These are phyloP conservation scores for Epichloe gansuensis DNA, from an alignment of 2,329 filamentous ascomycete genomes.

Conservation along the genomic window DNA sequence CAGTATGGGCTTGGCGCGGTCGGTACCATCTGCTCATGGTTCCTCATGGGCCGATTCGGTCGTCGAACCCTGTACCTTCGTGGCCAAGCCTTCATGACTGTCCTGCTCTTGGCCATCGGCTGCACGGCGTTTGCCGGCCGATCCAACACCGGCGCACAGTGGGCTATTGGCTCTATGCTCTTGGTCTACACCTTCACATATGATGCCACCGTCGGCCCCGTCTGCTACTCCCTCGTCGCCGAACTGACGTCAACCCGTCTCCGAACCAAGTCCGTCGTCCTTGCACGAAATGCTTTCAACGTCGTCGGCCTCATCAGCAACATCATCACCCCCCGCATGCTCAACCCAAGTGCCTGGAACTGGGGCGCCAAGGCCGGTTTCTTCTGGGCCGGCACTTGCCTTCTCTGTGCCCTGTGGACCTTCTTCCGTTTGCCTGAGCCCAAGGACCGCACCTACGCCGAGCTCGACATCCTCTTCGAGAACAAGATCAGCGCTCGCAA, in stretches of 20 bases:
- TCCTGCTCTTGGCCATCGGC: slow-evolving; percentile 29
- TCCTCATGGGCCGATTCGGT: slow-evolving; percentile 29
- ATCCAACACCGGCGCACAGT: slow-evolving; percentile 32
- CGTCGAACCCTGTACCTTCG: slow-evolving; percentile 31
- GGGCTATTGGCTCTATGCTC: slow-evolving; percentile 33
- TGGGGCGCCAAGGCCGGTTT: slow-evolving; percentile 35
- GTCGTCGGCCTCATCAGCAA: slow-evolving; percentile 33
- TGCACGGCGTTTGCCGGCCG: slow-evolving; percentile 41
- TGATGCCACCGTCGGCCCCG: slow-evolving; percentile 29
- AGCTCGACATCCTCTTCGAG: slow-evolving; percentile 44
- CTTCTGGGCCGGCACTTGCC: slow-evolving; percentile 32
- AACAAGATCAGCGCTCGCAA: slow-evolving; percentile 27
- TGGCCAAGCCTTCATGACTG: slow-evolving; percentile 35
- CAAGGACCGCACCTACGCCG: slow-evolving; percentile 37
- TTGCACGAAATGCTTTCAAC: slow-evolving; percentile 35
- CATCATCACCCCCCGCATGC: slow-evolving; percentile 32
- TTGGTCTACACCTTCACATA: slow-evolving; percentile 31
- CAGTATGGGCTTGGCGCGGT: slow-evolving; percentile 31
- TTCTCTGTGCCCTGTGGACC: slow-evolving; percentile 34
- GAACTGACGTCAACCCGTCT: slow-evolving; percentile 33
- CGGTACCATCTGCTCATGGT: slow-evolving; percentile 34
- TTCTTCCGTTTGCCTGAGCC: slow-evolving; percentile 42
- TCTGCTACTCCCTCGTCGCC: slow-evolving; percentile 78
- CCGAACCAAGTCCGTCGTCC: slow-evolving; percentile 32
- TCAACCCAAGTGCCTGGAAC: slow-evolving; percentile 33